phyloP scores from a whole-genome alignment of 2,329 filamentous ascomycete species.

The Zelopaecilomyces penicillatus region DNA sequence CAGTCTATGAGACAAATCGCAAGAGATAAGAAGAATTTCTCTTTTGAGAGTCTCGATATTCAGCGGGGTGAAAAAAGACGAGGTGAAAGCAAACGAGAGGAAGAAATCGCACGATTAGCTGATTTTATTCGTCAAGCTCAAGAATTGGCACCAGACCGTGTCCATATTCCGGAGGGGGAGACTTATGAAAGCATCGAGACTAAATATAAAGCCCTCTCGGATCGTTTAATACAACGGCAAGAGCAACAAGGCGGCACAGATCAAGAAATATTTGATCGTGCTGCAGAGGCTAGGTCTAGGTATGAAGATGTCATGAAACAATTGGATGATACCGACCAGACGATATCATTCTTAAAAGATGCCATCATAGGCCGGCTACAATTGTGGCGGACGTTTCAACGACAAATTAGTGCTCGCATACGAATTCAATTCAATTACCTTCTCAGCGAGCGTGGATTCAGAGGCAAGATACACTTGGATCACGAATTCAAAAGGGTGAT shows the following conservation, averaged over 20 bases:
- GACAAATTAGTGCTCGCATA: conserved; percentile 76
- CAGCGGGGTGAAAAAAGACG: conserved; percentile 36
- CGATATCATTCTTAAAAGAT: conserved; percentile 38
- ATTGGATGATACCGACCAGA: conserved; percentile 31
- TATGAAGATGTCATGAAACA: conserved; percentile 36
- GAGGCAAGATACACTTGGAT: conserved; percentile 71
- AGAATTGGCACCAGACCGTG: conserved; percentile 44
- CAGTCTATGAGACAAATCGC: conserved; percentile 42
- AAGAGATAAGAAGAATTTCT: conserved; percentile 54
- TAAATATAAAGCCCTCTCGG: conserved; percentile 45
- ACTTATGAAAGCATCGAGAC: conserved; percentile 48
- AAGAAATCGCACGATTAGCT: conserved; percentile 38
- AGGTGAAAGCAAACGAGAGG: conserved; percentile 39
- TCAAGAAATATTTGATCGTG: conserved; percentile 51
- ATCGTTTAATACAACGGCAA: conserved; percentile 51
- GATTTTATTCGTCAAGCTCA: conserved; percentile 48
- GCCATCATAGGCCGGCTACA: conserved; percentile 61
- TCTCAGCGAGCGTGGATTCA: conserved; percentile 80
- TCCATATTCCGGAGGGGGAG: conserved; percentile 56
- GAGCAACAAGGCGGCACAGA: conserved; percentile 54
- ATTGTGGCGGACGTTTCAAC: conserved; percentile 75
- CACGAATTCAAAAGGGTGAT: conserved; percentile 68
- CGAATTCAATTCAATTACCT: conserved; percentile 82
- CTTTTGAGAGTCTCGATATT: conserved; percentile 42
- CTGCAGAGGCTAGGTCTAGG: conserved; percentile 30